A percentile compares a stretch with the other conserved stretches of the same genome.
Conservation (phyloP, 176 grass and related monocot species). For the Poa pratensis region DNA sequence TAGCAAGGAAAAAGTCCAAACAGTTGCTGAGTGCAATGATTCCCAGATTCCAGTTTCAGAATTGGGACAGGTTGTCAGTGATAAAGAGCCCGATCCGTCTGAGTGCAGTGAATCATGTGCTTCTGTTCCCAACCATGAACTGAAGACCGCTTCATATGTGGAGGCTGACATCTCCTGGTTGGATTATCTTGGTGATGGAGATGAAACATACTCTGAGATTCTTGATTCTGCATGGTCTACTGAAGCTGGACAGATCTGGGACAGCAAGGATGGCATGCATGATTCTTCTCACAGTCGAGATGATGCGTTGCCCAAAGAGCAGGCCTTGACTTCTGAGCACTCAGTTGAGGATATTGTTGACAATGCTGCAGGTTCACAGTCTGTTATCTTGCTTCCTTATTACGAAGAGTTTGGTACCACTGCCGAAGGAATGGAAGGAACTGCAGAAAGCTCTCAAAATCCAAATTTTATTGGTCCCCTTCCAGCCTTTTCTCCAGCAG, state of each 20-base stretch:
- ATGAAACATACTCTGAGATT: slow-evolving; percentile 53
- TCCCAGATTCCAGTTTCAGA: slow-evolving; percentile 57
- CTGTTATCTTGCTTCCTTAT: slow-evolving; percentile 78
- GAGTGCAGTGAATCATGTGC: slow-evolving; percentile 60
- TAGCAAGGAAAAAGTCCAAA: slow-evolving; percentile 47
- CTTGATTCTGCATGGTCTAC: slow-evolving; percentile 53
- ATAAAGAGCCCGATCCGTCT: slow-evolving; percentile 51
- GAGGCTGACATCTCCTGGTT: slow-evolving; percentile 58
- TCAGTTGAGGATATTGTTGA: slow-evolving; percentile 47
- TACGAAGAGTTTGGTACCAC: slow-evolving; percentile 49
- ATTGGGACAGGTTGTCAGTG: slow-evolving; percentile 42
- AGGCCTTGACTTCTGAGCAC: slow-evolving; percentile 47
- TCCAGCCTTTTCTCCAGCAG: slow-evolving; percentile 39
- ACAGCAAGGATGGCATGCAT: slow-evolving; percentile 40
- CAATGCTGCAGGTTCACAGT: slow-evolving; percentile 43
- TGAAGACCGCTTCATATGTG: slow-evolving; percentile 30
- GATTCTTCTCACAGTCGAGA: slow-evolving; percentile 36
- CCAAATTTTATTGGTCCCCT: slow-evolving; percentile 38
- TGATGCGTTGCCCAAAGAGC: slow-evolving; percentile 45
- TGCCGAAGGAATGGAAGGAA: slow-evolving; percentile 40
- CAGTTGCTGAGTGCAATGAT: slow-evolving; percentile 47
- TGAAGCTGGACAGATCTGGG: slow-evolving; percentile 45
- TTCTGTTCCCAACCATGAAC: slow-evolving; percentile 60
- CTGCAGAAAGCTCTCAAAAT: slow-evolving; percentile 46
- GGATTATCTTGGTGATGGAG: slow-evolving; percentile 64